These are phyloP conservation scores for Aspergillus panamensis DNA, from an alignment of 495 filamentous ascomycete species.

Conservation along the genomic window DNA sequence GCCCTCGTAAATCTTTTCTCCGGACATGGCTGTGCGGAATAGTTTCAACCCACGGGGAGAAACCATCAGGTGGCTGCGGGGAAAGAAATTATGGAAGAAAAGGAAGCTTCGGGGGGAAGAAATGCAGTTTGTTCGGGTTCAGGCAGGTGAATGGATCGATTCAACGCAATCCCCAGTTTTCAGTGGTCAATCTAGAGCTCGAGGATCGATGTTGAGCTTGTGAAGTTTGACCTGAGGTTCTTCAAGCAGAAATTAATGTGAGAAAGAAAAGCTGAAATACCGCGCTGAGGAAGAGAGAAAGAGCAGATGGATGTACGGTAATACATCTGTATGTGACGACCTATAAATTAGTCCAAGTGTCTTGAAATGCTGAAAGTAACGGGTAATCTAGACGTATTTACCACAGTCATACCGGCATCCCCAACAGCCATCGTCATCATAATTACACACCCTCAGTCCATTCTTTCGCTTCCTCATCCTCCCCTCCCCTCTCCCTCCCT, in stretches of 20 bases:
- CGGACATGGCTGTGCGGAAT: slow-evolving; percentile 51
- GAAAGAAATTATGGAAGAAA: slow-evolving; percentile 1
- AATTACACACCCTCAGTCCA: not conserved
- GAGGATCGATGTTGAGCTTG: not conserved
- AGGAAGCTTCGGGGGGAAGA: slow-evolving; percentile 7
- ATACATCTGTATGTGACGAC: not conserved
- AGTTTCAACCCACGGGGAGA: slow-evolving; percentile 30
- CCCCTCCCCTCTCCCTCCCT: not conserved
- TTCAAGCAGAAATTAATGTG: not conserved
- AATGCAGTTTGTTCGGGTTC: not conserved
- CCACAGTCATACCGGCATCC: slow-evolving; percentile 1
- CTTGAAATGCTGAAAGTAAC: not conserved
- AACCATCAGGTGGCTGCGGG: slow-evolving; percentile 27
- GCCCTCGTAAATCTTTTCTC: slow-evolving; percentile 65
- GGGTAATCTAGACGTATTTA: slow-evolving; percentile 5
- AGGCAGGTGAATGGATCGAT: not conserved
- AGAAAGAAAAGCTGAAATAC: not conserved
- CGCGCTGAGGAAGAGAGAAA: not conserved
- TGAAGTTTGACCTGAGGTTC: not conserved
- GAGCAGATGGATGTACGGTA: not conserved
- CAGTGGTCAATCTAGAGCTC: not conserved
- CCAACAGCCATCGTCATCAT: slow-evolving; percentile 2
- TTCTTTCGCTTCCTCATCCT: not conserved
- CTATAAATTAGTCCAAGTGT: slow-evolving; percentile 3
- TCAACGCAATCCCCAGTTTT: not conserved